Base-by-base conservation (phyloP, 768 basidiomycete species). In the Pholiota molesta region DNA sequence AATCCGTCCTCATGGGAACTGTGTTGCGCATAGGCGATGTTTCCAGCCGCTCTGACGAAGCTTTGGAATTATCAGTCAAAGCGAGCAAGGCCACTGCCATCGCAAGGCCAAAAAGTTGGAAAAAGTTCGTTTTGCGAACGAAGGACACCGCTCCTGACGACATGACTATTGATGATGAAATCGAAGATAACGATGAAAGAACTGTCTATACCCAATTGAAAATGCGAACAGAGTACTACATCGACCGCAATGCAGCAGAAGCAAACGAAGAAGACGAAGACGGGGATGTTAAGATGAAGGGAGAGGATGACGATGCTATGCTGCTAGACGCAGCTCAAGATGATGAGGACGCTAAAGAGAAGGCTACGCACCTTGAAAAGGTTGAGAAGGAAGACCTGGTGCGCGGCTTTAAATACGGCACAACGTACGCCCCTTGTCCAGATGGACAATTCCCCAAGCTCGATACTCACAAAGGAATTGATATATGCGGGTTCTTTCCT, bases 341-440 rank as follows among this genome's bases (percentile, higher is more conserved):
- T 13, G 71, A 73, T 17, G 65, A 70, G 23, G 62, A 75, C 42
- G 68, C 73, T 23, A 71, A 72, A 23, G 26, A 37, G 52, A 77
- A 79, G 47, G 73, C 75, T 26, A 73, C 75, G 10, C 72, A 71
- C 16, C 60, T 79, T 26, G 81, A 85, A 68, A 84, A 82, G 62
- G 84, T 92, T 6, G 88, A 92, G 71, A 90, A 90, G 73, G 90
- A 93, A 66, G 83, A 94, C 39, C 85, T 95, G 8, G 79, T 93
- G 23, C 78, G 81, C 65, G 94, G 93, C 1, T 96, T 91, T 79
- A 91, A 92, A 75, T 97, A 97, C 69, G 96, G 96, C 19, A 83
- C 93, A 2, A 90, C 92, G 0, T 95, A 94, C 73, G 90, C 86
- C 2, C 94, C 93, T 0, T 89, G 90, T 74, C 91, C 92, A 2